Evolutionary conservation across 768 basidiomycete species (phyloP).

Genomic region (Crepidotus variabilis): DNA sequence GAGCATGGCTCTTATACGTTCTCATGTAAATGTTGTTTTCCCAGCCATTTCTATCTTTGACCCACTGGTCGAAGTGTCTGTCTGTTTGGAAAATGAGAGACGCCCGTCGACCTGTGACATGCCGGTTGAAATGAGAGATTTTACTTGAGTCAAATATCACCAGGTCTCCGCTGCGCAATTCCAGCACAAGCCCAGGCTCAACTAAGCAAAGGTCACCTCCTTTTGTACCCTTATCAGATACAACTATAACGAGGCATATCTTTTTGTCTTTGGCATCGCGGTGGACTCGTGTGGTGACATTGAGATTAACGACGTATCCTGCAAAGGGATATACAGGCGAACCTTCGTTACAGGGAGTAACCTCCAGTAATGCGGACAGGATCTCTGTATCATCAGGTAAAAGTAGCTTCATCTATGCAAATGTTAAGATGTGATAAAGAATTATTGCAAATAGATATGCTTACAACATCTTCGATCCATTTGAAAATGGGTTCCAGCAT

Average conservation of each 20-base stretch:
- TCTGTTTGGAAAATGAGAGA: slow-evolving; percentile 20
- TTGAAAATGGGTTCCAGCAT: slow-evolving; percentile 5
- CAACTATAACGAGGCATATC: slow-evolving; percentile 16
- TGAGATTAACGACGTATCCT: slow-evolving; percentile 11
- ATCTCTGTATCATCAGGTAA: slow-evolving; percentile 5
- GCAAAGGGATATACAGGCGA: slow-evolving; percentile 9
- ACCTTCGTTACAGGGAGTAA: slow-evolving; percentile 6
- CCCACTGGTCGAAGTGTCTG: slow-evolving; percentile 4
- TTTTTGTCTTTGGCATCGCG: slow-evolving; percentile 9
- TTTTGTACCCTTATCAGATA: slow-evolving; percentile 3
- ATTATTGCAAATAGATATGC: neutral
- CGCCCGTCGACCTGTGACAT: slow-evolving; percentile 11
- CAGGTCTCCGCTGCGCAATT: slow-evolving; percentile 10
- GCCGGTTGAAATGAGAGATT: slow-evolving; percentile 16
- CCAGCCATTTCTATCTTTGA: slow-evolving; percentile 9
- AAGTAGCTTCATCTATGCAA: slow-evolving; percentile 1
- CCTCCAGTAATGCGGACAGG: neutral
- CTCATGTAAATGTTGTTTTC: slow-evolving; percentile 2
- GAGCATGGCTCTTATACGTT: neutral
- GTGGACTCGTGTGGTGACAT: slow-evolving; percentile 10
- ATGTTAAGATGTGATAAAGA: neutral
- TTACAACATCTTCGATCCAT: slow-evolving; percentile 8
- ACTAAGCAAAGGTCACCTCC: slow-evolving; percentile 16
- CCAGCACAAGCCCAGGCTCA: slow-evolving; percentile 15
- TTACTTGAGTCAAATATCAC: slow-evolving; percentile 11